Evolutionary conservation across 2,329 filamentous ascomycete genomes (phyloP), one percentile per base, ranked within the genome.

Genomic region (Elsinoe perseae): DNA sequence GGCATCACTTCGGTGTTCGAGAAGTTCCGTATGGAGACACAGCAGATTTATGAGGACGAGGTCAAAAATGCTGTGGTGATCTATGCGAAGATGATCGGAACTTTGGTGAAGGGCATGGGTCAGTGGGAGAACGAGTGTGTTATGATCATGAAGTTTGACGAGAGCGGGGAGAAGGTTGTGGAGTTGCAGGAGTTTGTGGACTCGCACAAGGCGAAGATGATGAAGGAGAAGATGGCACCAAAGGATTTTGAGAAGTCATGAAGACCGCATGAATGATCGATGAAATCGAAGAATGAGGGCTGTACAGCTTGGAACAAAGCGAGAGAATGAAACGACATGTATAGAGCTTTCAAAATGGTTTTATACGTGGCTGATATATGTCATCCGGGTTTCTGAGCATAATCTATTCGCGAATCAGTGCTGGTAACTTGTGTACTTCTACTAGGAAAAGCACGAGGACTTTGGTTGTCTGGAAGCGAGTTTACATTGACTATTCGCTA

Each of bases 1-100:
- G 66, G 67, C 36, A 70, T 76, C 28, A 75, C 75, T 59, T 68
- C 65, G 5, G 58, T 75, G 12, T 77, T 77, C 60, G 64, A 66
- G 28, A 60, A 61, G 7, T 76, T 77, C 59, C 59, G 63, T 7
- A 73, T 77, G 70, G 59, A 68, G 4, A 71, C 73, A 0, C 64
- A 67, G 50, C 59, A 61, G 1, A 64, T 72, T 20, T 64, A 65
- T 55, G 68, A 71, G 30, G 69, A 71, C 42, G 60, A 59, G 12
- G 61, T 57, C 2, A 64, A 64, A 8, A 68, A 69, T 30, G 65
- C 68, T 4, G 70, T 75, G 3, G 66, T 72, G 14, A 67, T 75
- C 21, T 65, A 70, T 54, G 69, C 69, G 0, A 61, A 61, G 12
- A 75, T 75, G 71, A 56, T 59, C 18, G 61, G 61, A 9, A 52